These are phyloP conservation scores for Aspergillus fijiensis DNA, from an alignment of 2,329 filamentous ascomycete species.

Conservation along the genomic window DNA sequence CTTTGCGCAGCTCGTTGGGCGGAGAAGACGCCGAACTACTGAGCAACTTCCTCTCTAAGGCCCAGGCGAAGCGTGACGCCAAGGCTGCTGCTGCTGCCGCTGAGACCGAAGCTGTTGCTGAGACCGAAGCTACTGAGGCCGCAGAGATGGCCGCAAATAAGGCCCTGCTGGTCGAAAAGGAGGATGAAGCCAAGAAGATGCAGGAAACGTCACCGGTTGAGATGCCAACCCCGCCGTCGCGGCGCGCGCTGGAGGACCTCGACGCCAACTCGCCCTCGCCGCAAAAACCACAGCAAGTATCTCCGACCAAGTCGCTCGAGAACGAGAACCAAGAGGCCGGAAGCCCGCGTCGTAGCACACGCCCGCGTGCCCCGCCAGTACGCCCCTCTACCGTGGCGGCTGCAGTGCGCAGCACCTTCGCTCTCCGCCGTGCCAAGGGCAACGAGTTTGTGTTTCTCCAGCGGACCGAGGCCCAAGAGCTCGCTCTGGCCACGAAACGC, in stretches of 20 bases:
- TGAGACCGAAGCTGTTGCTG: background rate
- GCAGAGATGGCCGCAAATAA: background rate
- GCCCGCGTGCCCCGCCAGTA: slow-evolving; percentile 25
- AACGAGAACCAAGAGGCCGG: slow-evolving; percentile 19
- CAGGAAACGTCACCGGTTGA: slow-evolving; percentile 17
- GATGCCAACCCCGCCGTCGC: slow-evolving; percentile 32
- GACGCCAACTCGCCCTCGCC: slow-evolving; percentile 43
- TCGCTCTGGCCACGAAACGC: slow-evolving; percentile 42
- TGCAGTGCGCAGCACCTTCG: slow-evolving; percentile 38
- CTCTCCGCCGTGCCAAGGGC: slow-evolving; percentile 46
- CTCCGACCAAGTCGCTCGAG: slow-evolving; percentile 30
- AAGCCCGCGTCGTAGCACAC: slow-evolving; percentile 41
- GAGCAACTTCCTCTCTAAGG: slow-evolving; percentile 42
- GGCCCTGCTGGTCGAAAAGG: slow-evolving; percentile 19
- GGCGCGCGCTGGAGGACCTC: slow-evolving; percentile 37
- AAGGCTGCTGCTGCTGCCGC: slow-evolving; percentile 25
- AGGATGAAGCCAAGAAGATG: slow-evolving; percentile 18
- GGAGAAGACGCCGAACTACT: slow-evolving; percentile 42
- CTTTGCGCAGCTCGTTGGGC: slow-evolving; percentile 38
- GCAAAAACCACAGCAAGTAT: slow-evolving; percentile 26
- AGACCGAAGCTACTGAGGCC: slow-evolving; percentile 6
- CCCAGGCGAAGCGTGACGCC: slow-evolving; percentile 42
- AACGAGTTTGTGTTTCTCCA: slow-evolving; percentile 48
- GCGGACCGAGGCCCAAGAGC: slow-evolving; percentile 42
- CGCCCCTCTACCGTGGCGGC: slow-evolving; percentile 23